Conservation (phyloP, 129 eudicot species). For the Oenanthe sinensis region DNA sequence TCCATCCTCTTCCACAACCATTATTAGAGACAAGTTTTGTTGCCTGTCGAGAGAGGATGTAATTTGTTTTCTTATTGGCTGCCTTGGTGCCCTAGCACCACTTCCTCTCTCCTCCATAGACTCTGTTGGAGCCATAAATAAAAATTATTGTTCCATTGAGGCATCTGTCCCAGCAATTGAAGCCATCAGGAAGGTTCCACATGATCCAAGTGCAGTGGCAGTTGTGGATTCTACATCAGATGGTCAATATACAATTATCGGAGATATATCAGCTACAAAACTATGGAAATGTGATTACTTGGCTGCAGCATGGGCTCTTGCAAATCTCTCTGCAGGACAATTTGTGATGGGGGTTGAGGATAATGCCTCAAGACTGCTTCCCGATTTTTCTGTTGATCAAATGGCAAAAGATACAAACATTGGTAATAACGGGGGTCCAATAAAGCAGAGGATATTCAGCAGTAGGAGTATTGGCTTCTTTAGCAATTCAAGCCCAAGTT, state of each 20-base stretch:
- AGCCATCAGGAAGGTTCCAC: conserved; percentile 45
- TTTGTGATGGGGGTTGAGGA: conserved; percentile 96
- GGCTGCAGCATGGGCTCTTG: conserved; percentile 93
- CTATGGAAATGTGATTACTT: conserved; percentile 89
- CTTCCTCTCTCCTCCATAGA: conserved; percentile 81
- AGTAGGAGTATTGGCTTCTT: conserved; percentile 78
- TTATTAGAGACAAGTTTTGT: conserved; percentile 54
- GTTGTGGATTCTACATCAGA: conserved; percentile 69
- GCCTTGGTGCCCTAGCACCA: conserved; percentile 95
- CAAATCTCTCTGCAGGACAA: conserved; percentile 76
- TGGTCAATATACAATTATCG: conserved; percentile 62
- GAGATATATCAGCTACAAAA: conserved; percentile 84
- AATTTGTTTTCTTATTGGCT: conserved; percentile 74
- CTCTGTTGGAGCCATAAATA: conserved; percentile 62
- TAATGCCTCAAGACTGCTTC: conserved; percentile 35
- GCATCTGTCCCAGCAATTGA: conserved; percentile 65
- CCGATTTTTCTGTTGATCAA: conserved; percentile 27
- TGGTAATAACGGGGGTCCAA: conserved; percentile 24
- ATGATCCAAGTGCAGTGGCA: conserved; percentile 81
- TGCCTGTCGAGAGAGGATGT: conserved; percentile 92
- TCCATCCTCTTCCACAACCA: conserved; percentile 41
- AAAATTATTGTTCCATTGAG: conserved; percentile 53
- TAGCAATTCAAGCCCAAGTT: conserved; percentile 37
- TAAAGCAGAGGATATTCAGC: conserved; percentile 55
- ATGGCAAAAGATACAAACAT: conserved; percentile 21